Conservation (phyloP, 2,329 filamentous ascomycete genomes). For the Paecilomyces fulvus region DNA sequence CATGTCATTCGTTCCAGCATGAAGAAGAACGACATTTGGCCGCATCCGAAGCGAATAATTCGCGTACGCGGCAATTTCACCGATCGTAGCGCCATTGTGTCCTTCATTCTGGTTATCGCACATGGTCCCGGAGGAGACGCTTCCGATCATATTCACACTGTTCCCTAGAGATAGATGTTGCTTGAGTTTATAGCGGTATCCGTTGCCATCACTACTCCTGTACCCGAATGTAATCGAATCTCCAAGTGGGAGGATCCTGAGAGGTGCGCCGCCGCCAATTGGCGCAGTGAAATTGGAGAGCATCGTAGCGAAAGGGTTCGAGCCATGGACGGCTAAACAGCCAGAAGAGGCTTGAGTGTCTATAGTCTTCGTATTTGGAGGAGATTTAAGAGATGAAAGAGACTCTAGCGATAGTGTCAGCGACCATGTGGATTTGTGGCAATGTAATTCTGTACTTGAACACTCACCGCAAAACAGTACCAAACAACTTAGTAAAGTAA, state of each 20-base stretch:
- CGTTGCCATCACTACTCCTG: constrained; percentile 19
- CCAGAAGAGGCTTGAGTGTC: background rate
- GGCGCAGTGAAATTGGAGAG: background rate
- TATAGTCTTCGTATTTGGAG: background rate
- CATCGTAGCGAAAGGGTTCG: background rate
- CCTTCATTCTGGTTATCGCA: constrained; percentile 14
- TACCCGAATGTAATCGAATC: constrained; percentile 26
- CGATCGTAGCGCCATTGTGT: constrained; percentile 17
- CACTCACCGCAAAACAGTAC: background rate
- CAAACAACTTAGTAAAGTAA: background rate
- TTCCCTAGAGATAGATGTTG: constrained; percentile 15
- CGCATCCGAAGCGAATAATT: constrained; percentile 7
- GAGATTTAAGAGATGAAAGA: background rate
- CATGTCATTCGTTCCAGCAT: constrained; percentile 29
- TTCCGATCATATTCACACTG: constrained; percentile 5
- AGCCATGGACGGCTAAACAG: background rate
- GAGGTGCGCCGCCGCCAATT: background rate
- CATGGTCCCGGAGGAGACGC: constrained; percentile 14
- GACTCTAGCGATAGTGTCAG: background rate
- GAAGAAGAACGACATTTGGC: constrained; percentile 25
- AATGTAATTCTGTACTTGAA: background rate
- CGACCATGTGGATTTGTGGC: background rate
- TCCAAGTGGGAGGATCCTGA: constrained; percentile 20
- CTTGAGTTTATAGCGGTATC: constrained; percentile 25
- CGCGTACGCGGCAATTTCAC: constrained; percentile 15